These are phyloP conservation scores for Pseudocercospora pini-densiflorae DNA, from an alignment of 2,329 filamentous ascomycete genomes.

Conservation along the genomic window DNA sequence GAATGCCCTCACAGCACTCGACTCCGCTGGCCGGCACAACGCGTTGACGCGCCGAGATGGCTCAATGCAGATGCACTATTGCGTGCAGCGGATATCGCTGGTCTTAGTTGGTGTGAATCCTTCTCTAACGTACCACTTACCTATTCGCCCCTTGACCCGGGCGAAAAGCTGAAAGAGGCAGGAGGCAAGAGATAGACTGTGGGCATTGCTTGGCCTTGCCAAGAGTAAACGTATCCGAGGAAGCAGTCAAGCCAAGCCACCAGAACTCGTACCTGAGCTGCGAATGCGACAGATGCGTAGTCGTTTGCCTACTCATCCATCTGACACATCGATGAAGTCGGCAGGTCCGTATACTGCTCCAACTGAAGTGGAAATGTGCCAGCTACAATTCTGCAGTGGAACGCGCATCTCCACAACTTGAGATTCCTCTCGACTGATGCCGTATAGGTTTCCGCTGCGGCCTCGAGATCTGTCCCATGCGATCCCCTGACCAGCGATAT, in stretches of 20 bases:
- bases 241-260: not conserved
- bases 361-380: not conserved
- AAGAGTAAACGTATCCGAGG: not conserved
- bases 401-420: slow-evolving; percentile 13
- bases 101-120: not conserved
- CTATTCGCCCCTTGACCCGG: not conserved
- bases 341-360: slow-evolving; percentile 8
- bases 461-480: slow-evolving; percentile 9
- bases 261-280: not conserved
- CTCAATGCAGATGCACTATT: not conserved
- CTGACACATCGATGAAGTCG: not conserved
- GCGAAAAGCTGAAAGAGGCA: not conserved
- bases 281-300: not conserved
- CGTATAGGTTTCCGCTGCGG: slow-evolving; percentile 1
- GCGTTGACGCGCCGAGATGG: too few relatives aligned
- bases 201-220: not conserved
- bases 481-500: slow-evolving; percentile 13
- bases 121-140: not conserved
- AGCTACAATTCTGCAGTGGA: slow-evolving; percentile 11
- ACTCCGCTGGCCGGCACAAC: too few relatives aligned
- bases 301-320: not conserved
- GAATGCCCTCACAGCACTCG: too few relatives aligned
- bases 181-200: not conserved
- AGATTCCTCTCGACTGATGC: slow-evolving; percentile 6
- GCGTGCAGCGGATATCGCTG: not conserved